Base-by-base conservation (phyloP, 306 rosid genomes). In the Delonix regia region DNA sequence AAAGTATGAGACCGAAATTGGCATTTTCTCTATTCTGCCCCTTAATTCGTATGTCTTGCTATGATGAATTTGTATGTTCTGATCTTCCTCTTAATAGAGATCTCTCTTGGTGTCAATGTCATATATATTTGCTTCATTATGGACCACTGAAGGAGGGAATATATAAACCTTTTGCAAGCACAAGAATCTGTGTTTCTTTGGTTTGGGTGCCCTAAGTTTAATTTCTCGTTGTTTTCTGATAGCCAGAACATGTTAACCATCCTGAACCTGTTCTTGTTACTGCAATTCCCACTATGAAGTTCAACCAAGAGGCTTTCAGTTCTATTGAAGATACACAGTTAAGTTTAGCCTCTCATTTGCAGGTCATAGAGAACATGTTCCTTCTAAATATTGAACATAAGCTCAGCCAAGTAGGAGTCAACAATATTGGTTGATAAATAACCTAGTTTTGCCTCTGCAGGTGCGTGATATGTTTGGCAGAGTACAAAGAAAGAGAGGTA, bases 251-350 rank as follows among this genome's bases (percentile, higher is more conserved):
- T 68, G 85, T 59, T 65, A 86, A 88, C 65, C 94, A 88, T 75
- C 80, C 90, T 38, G 97, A 87, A 79, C 93, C 92, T 52, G 88
- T 87, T 90, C 74, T 90, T 78, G 88, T 94, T 77, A 89, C 94
- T 48, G 97, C 97, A 41, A 94, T 94, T 78, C 99, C 99, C 15
- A 90, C 99, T 71, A 86, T 88, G 97, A 94, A 91, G 84, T 90
- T 84, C 86, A 69, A 91, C 75, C 93, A 57, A 61, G 92, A 89
- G 81, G 94, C 97, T 78, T 94, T 94, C 87, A 89, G 90, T 78
- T 87, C 94, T 64, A 72, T 86, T 69, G 89, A 89, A 82, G 90
- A 92, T 81, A 86, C 95, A 75, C 97, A 88, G 99, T 94, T 86
- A 81, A 92, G 99, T 87, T 86, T 60, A 12, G 38, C 78, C 71